Conservation (phyloP, 208 protist genomes). For the Herpetomonas tarakana region DNA sequence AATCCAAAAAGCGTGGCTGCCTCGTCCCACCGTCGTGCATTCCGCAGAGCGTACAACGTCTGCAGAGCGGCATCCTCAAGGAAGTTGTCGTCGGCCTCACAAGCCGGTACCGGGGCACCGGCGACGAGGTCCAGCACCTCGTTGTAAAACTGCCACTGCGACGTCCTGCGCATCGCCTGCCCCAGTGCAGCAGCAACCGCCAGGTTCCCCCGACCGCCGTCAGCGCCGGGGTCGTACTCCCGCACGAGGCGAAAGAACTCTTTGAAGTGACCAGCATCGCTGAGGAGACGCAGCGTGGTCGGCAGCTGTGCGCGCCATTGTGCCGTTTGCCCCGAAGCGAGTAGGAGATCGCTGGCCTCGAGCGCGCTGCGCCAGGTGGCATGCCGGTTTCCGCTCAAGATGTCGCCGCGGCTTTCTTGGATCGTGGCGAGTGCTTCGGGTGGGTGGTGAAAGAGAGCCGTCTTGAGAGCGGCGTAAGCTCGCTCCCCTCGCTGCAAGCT, state of each 20-base stretch:
- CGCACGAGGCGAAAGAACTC: conserved; percentile 45
- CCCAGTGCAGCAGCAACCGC: conserved; percentile 60
- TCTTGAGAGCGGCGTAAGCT: conserved; percentile 45
- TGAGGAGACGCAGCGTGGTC: conserved; percentile 70
- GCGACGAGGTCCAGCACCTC: conserved; percentile 73
- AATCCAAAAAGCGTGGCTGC: conserved; percentile 37
- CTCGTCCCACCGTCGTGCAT: conserved; percentile 55
- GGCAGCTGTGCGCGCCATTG: conserved; percentile 26
- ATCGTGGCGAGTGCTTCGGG: conserved; percentile 13
- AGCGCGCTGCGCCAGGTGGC: conserved; percentile 53
- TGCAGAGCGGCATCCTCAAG: conserved; percentile 52
- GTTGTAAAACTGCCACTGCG: conserved; percentile 54
- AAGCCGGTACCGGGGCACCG: conserved; percentile 23
- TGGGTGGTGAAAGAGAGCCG: conserved; percentile 35
- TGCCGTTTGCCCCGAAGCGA: neutral
- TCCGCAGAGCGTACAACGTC: conserved; percentile 44
- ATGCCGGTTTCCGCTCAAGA: conserved; percentile 38
- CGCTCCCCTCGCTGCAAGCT: conserved; percentile 41
- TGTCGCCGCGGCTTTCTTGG: conserved; percentile 60
- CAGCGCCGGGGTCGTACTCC: conserved; percentile 34
- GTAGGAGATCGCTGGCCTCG: conserved; percentile 20
- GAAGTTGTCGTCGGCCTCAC: conserved; percentile 36
- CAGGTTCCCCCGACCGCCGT: conserved; percentile 16
- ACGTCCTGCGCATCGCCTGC: conserved; percentile 37
- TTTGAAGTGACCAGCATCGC: conserved; percentile 56